Percentiles rank a stretch among this genome's conserved stretches.
Evolutionary conservation across 192 early-diverging fungal species (phyloP).

Genomic region (Chytriomyces sp.): DNA sequence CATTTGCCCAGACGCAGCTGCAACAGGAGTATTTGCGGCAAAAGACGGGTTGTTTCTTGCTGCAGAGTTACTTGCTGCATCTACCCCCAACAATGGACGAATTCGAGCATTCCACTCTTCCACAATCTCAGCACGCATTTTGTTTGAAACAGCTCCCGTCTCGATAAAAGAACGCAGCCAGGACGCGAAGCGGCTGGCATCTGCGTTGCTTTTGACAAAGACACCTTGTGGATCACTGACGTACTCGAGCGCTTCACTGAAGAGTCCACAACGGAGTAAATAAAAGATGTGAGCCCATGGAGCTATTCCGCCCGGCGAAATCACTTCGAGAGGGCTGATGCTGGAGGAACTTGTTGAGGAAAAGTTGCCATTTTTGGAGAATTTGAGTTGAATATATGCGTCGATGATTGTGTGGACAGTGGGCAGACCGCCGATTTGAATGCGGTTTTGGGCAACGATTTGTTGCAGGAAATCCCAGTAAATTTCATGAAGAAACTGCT

Average conservation of each 20-base stretch:
- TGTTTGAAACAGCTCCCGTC: constrained; percentile 53
- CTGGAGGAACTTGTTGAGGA: constrained; percentile 40
- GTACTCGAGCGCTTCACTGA: constrained; percentile 71
- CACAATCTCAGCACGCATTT: constrained; percentile 61
- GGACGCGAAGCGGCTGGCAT: constrained; percentile 9
- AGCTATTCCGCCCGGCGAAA: constrained; percentile 49
- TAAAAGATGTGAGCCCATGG: constrained; percentile 89
- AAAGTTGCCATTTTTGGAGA: constrained; percentile 59
- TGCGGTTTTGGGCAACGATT: constrained; percentile 27
- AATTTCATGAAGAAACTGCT: constrained; percentile 40
- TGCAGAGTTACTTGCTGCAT: background rate
- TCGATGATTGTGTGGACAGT: constrained; percentile 72
- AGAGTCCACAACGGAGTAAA: constrained; percentile 77
- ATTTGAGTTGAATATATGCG: constrained; percentile 75
- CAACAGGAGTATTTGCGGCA: background rate
- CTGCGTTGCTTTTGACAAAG: constrained; percentile 12
- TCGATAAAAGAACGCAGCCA: constrained; percentile 40
- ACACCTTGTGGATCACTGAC: constrained; percentile 58
- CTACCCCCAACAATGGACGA: constrained; percentile 42
- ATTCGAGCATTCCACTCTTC: constrained; percentile 62
- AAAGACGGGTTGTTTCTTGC: constrained; percentile 14
- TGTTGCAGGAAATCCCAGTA: constrained; percentile 39
- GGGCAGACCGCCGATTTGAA: constrained; percentile 80
- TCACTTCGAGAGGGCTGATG: constrained; percentile 14
- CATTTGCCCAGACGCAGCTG: constrained; percentile 31